Conservation (phyloP, 225 moss, liverwort and hornwort species). For the Neckera pumila region DNA sequence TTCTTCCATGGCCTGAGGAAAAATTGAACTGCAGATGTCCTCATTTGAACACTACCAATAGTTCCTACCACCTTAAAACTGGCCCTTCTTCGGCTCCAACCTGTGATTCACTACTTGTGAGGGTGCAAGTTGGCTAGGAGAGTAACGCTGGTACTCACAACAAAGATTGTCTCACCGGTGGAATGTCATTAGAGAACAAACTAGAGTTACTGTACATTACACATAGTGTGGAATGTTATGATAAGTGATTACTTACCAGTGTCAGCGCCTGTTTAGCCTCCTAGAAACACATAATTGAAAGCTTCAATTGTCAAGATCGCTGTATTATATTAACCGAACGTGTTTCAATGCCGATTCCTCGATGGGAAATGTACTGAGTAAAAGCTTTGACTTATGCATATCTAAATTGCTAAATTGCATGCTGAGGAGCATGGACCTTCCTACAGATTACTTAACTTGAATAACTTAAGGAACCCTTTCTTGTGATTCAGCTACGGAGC, state of each 20-base stretch:
- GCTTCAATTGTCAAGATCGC: neutral
- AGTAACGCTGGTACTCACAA: neutral
- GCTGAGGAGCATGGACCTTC: neutral
- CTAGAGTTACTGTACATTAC: neutral
- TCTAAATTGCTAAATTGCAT: neutral
- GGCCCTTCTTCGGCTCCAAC: neutral
- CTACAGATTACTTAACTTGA: no score
- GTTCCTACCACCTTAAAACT: neutral
- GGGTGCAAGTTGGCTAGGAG: neutral
- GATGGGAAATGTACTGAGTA: neutral
- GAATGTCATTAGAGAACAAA: neutral
- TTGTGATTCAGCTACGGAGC: neutral
- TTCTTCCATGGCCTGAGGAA: conserved; percentile 87
- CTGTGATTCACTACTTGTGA: conserved; percentile 28
- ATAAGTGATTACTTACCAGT: neutral
- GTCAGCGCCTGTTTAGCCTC: neutral
- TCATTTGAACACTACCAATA: no score
- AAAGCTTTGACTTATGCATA: neutral
- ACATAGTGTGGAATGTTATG: neutral
- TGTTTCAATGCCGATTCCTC: neutral
- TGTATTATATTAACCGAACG: neutral
- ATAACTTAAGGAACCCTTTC: neutral
- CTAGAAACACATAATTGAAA: neutral
- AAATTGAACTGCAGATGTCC: neutral
- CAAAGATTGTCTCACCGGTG: neutral